Evolutionary conservation across 768 basidiomycete species (phyloP), one percentile per base, ranked within the genome.

Genomic region (Tephrocybe sp.): DNA sequence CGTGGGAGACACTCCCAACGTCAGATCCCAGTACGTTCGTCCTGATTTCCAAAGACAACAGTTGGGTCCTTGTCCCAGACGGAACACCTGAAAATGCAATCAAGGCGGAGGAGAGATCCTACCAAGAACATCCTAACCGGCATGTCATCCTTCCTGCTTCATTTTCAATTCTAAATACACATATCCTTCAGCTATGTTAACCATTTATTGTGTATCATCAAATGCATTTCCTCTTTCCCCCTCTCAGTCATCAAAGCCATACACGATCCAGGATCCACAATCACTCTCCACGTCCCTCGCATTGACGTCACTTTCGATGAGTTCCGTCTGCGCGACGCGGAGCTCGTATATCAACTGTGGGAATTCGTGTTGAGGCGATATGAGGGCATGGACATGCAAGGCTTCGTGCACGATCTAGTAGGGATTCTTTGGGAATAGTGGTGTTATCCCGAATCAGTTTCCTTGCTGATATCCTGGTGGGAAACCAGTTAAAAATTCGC

Each of bases 261-360:
- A 26, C 47, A 52, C 32, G 63, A 72, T 49, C 74, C 74, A 0
- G 55, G 67, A 53, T 58, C 58, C 8, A 53, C 57, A 9, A 51
- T 72, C 11, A 69, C 75, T 48, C 45, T 78, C 4, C 65, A 71
- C 52, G 58, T 69, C 16, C 56, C 65, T 11, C 66, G 69, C 4
- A 56, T 64, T 4, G 73, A 77, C 39, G 64, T 76, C 26, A 72
- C 68, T 6, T 77, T 76, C 42, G 67, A 70, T 36, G 56, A 70
- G 14, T 77, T 76, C 59, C 68, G 71, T 17, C 54, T 77, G 9
- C 68, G 70, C 5, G 75, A 78, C 50, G 72, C 76, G 11, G 70
- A 75, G 51, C 62, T 74, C 11, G 38, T 75, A 5, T 60, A 60
- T 30, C 70, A 77, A 45, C 59, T 52, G 12, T 58, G 51, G 12